Conservation (phyloP, 129 eudicot species). For the Centella asiatica region DNA sequence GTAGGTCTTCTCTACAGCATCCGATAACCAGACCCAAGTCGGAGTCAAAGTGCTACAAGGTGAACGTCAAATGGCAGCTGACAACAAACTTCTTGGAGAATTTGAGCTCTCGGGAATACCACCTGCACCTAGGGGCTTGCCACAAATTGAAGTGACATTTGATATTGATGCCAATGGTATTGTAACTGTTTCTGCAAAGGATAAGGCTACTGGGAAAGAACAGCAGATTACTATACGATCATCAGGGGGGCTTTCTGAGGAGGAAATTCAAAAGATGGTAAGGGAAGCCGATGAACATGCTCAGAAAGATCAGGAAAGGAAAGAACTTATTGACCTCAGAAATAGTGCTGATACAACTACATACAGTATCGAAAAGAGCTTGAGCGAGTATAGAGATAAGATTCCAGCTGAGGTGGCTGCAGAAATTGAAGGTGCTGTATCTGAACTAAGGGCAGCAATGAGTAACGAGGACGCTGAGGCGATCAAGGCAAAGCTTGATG, state of each 20-base stretch:
- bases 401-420: constrained; percentile 7
- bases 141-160: constrained; percentile 44
- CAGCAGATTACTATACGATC: constrained; percentile 48
- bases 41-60: constrained; percentile 7
- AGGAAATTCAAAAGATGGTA: constrained; percentile 37
- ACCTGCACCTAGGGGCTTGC: constrained; percentile 44
- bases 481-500: constrained; percentile 11
- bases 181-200: constrained; percentile 40
- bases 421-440: constrained; percentile 6
- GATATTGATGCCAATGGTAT: constrained; percentile 54
- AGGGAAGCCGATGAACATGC: constrained; percentile 40
- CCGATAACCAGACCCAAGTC: constrained; percentile 13
- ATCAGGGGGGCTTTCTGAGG: constrained; percentile 39
- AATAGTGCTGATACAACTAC: constrained; percentile 4
- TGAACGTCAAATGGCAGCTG: constrained; percentile 13
- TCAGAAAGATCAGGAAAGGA: constrained; percentile 27
- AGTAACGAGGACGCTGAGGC: constrained; percentile 5
- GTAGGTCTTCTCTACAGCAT: constrained; percentile 12
- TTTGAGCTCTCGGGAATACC: constrained; percentile 41
- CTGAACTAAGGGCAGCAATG: constrained; percentile 2
- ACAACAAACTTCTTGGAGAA: constrained; percentile 23
- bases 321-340: constrained; percentile 8
- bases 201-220: constrained; percentile 42
- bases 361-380: constrained; percentile 12
- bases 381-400: constrained; percentile 4